Percentiles rank a stretch among this genome's conserved stretches.
Conservation (phyloP, 2,329 filamentous ascomycete genomes). For the Aureobasidium melanogenum region DNA sequence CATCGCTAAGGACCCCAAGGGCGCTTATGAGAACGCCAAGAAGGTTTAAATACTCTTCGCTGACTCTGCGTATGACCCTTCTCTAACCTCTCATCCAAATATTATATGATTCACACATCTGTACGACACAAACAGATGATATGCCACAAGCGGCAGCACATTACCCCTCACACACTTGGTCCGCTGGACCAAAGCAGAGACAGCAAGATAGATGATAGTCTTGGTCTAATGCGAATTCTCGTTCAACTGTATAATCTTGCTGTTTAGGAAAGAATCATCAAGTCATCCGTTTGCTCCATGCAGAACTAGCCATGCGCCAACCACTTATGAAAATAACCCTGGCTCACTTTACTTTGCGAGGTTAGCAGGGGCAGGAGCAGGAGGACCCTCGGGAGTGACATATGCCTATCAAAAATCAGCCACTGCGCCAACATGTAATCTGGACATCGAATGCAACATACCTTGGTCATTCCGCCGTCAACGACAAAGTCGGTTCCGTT, state of each 20-base stretch:
- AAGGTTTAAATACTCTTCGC: slow-evolving; percentile 13
- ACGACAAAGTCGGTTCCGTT: slow-evolving; percentile 90
- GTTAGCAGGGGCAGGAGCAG: slow-evolving; percentile 41
- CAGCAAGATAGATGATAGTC: slow-evolving; percentile 10
- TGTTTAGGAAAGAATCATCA: neutral
- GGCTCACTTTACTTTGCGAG: slow-evolving; percentile 20
- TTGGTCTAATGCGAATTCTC: slow-evolving; percentile 8
- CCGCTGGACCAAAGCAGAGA: neutral
- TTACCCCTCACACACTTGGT: neutral
- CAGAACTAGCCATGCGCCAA: neutral
- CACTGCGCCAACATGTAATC: neutral
- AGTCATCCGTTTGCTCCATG: neutral
- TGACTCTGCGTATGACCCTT: neutral
- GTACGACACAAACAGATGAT: neutral
- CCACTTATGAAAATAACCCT: neutral
- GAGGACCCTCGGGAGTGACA: slow-evolving; percentile 52
- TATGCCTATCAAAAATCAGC: slow-evolving; percentile 50
- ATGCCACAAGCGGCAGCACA: neutral
- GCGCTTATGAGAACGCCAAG: slow-evolving; percentile 30
- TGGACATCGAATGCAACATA: slow-evolving; percentile 16
- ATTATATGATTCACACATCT: neutral
- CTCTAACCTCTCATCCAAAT: neutral
- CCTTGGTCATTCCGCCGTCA: slow-evolving; percentile 89
- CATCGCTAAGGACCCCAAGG: slow-evolving; percentile 24
- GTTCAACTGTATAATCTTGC: neutral